Evolutionary conservation across 2,329 filamentous ascomycete species (phyloP).

Genomic region (Penicillium paneum): DNA sequence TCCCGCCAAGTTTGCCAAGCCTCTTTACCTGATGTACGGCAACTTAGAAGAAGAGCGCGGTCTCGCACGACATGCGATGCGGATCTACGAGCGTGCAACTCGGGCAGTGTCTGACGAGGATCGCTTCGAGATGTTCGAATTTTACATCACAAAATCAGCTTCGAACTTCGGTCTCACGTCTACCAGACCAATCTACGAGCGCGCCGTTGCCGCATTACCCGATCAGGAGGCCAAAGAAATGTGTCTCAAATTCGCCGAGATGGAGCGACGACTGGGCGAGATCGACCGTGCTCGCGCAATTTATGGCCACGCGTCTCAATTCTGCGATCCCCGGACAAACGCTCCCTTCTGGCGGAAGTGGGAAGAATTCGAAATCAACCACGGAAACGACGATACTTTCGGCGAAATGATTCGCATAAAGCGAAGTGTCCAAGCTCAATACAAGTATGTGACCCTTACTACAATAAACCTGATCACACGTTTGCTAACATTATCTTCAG

Average conservation of each 20-base stretch:
- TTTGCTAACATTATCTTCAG: constrained; percentile 43
- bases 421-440: constrained; percentile 93
- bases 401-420: constrained; percentile 99
- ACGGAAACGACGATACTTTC: constrained; percentile 98
- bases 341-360: constrained; percentile 92
- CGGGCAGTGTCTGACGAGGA: constrained; percentile 93
- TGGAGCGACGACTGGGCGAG: constrained; percentile 87
- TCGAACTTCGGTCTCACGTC: constrained; percentile 97
- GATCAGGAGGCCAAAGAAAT: constrained; percentile 93
- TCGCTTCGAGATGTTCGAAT: constrained; percentile 95
- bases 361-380: constrained; percentile 95
- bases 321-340: constrained; percentile 90
- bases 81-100: constrained; percentile 96
- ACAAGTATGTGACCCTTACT: constrained; percentile 61
- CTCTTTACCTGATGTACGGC: constrained; percentile 96
- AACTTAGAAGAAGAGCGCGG: constrained; percentile 94
- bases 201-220: constrained; percentile 87
- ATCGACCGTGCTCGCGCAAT: constrained; percentile 94
- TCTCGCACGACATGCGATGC: constrained; percentile 93
- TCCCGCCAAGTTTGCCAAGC: constrained; percentile 92
- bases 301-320: constrained; percentile 94
- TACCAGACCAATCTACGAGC: constrained; percentile 91
- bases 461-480: background rate
- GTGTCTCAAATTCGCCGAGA: constrained; percentile 98
- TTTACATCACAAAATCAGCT: constrained; percentile 98